phyloP scores from a whole-genome alignment of 2,329 filamentous ascomycete species.

The Pseudopyricularia javanii region DNA sequence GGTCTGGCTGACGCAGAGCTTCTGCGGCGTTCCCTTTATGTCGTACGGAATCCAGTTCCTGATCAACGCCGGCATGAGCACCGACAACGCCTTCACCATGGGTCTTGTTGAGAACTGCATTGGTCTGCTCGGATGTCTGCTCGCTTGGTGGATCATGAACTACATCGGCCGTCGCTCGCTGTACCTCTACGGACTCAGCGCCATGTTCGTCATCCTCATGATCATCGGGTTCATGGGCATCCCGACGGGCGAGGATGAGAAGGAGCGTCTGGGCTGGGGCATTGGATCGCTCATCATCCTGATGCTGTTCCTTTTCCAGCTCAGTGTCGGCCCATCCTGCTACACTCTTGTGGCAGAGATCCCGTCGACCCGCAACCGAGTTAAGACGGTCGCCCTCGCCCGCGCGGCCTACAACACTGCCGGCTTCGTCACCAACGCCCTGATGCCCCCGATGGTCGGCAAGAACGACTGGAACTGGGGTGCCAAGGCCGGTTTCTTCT shows the following conservation, averaged over 20 bases:
- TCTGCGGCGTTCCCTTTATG: conserved; percentile 11
- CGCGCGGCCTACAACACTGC: conserved; percentile 33
- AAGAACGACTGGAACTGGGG: conserved; percentile 30
- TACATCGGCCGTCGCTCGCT: conserved; percentile 3
- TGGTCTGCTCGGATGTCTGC: conserved; percentile 4
- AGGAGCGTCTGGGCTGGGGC: conserved; percentile 16
- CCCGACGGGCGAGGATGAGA: conserved; percentile 10
- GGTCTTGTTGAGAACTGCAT: conserved; percentile 20
- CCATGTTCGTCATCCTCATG: conserved; percentile 18
- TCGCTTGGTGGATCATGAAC: conserved; percentile 4
- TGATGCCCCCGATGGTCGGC: conserved; percentile 34
- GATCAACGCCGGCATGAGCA: conserved; percentile 14
- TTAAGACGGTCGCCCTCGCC: conserved; percentile 31
- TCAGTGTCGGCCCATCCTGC: conserved; percentile 24
- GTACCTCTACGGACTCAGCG: conserved; percentile 19
- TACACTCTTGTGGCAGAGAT: conserved; percentile 24
- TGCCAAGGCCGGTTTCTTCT: conserved; percentile 34
- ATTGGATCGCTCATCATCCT: background rate
- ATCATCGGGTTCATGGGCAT: conserved; percentile 29
- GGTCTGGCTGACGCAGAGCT: conserved; percentile 10
- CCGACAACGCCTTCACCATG: conserved; percentile 16
- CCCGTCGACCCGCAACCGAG: conserved; percentile 28
- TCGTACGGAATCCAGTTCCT: conserved; percentile 11
- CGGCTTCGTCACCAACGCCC: conserved; percentile 31
- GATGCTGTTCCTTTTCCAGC: conserved; percentile 25